These are phyloP conservation scores for Claviceps spartinae DNA, from an alignment of 2,329 filamentous ascomycete species.

Conservation along the genomic window DNA sequence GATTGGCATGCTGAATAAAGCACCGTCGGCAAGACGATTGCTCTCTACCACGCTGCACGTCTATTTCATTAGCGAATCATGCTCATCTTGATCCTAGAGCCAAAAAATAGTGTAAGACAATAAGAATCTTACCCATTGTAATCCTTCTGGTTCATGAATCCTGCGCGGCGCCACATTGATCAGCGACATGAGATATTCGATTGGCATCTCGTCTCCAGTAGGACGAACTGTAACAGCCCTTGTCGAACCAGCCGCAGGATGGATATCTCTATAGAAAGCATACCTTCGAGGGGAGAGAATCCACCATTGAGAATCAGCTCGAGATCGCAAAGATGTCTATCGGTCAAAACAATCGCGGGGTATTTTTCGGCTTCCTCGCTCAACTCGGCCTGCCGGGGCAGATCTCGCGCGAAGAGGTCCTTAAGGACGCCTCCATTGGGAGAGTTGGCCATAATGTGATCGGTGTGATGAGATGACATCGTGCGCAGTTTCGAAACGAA, in stretches of 20 bases:
- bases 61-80: not conserved
- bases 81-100: too few species aligned
- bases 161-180: slow-evolving; percentile 29
- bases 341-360: slow-evolving; percentile 70
- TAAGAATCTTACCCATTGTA: slow-evolving; percentile 64
- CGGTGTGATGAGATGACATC: not conserved
- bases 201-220: not conserved
- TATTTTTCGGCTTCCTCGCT: slow-evolving; percentile 72
- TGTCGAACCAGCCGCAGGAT: not conserved
- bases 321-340: slow-evolving; percentile 94
- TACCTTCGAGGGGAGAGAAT: slow-evolving; percentile 94
- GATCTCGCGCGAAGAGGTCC: slow-evolving; percentile 91
- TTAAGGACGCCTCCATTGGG: slow-evolving; percentile 91
- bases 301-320: slow-evolving; percentile 95
- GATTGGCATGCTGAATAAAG: slow-evolving; percentile 94
- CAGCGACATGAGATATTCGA: not conserved
- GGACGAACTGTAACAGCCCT: slow-evolving; percentile 1
- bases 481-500: not conserved
- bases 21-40: slow-evolving; percentile 74
- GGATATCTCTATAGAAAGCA: slow-evolving; percentile 18
- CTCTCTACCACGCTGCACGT: slow-evolving; percentile 67
- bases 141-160: slow-evolving; percentile 95
- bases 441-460: slow-evolving; percentile 46
- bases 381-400: slow-evolving; percentile 67
- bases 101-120: not conserved